Base-by-base conservation (phyloP, 78 protist species). In the Isochrysis galbana region DNA sequence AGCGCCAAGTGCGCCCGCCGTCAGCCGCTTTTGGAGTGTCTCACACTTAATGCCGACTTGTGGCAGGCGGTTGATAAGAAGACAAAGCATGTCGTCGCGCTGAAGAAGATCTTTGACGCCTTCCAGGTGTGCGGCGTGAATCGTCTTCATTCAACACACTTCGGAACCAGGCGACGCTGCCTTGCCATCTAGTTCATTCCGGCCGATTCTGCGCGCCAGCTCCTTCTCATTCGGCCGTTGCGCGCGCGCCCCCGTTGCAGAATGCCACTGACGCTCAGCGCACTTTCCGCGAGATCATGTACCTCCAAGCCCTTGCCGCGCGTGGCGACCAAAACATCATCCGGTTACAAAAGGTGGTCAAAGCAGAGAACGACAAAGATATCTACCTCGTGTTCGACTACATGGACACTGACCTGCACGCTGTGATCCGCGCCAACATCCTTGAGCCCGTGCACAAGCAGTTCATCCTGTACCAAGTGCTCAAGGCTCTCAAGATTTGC, bases 211-310 rank as follows among this genome's bases (percentile, higher is more conserved):
- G n/a, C n/a, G n/a, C n/a, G n/a, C n/a, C n/a, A n/a, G n/a, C n/a
- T n/a, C n/a, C n/a, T n/a, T n/a, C n/a, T n/a, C n/a, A n/a, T n/a
- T n/a, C n/a, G n/a, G n/a, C n/a, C n/a, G n/a, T n/a, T n/a, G n/a
- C n/a, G n/a, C n/a, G n/a, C n/a, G n/a, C n/a, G n/a, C n/a, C n/a
- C n/a, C n/a, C n/a, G n/a, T 54, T 19, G 67, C 67, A 61, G 69
- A 99, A 99, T 92, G 98, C 98, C 5, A 99, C 99, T 1, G 99
- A 99, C 78, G 99, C 99, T 17, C 99, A 99, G 95, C 95, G 99
- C 22, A 98, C 99, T 7, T 98, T 96, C 95, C 95, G 99, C 48
- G 99, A 98, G 89, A 97, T 98, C 86, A 97, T 98, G 98, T 98
- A 97, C 89, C 94, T 98, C 32, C 99, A 97, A 77, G 91, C 36